Evolutionary conservation across 148 eudicot genomes (phyloP).

Genomic region (Chenopodium album): DNA sequence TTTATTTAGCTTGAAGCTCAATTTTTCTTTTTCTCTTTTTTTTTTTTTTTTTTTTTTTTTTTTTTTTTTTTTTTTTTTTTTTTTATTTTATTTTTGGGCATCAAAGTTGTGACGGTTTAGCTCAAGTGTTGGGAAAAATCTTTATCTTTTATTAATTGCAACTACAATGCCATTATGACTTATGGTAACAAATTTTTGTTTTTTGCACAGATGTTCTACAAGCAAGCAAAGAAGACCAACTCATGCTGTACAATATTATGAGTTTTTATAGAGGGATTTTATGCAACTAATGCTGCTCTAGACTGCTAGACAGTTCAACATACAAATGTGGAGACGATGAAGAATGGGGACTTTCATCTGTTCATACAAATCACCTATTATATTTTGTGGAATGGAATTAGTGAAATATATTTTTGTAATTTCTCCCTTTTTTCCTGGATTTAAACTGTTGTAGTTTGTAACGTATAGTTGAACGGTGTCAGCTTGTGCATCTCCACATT

Average conservation of each 20-base stretch:
- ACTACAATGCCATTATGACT: not conserved
- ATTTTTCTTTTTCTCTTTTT: no score
- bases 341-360: constrained; percentile 8
- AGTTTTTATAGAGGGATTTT: constrained; percentile 12
- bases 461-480: not conserved
- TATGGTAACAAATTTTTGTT: not conserved
- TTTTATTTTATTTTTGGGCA: not conserved
- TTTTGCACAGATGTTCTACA: constrained; percentile 83
- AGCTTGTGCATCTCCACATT: not conserved
- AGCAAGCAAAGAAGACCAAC: constrained; percentile 89
- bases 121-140: not conserved
- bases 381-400: not conserved
- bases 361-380: constrained; percentile 1
- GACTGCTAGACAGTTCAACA: constrained; percentile 2
- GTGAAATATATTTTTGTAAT: not conserved
- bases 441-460: not conserved
- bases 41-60: no score
- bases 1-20: not conserved
- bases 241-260: constrained; percentile 76
- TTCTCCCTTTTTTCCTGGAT: not conserved
- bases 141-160: not conserved
- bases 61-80: no score
- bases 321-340: constrained; percentile 3
- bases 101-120: not conserved
- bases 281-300: not conserved